Evolutionary conservation across 495 filamentous ascomycete species (phyloP).

Genomic region (Cercophora sp.): DNA sequence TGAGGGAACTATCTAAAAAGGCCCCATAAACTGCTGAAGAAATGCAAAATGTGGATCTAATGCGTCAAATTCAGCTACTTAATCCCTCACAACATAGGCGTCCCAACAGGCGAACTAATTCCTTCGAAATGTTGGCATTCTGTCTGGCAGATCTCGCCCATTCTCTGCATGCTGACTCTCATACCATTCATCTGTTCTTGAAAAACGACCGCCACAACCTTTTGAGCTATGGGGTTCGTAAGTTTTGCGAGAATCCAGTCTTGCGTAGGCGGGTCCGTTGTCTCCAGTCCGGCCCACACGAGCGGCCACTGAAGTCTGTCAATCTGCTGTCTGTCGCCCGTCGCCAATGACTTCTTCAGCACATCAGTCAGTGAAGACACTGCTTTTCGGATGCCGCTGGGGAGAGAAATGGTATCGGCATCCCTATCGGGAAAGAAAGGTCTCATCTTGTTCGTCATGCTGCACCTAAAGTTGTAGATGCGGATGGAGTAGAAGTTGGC

Average conservation of each 20-base stretch:
- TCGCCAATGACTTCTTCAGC: conserved; percentile 35
- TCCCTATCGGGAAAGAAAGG: conserved; percentile 22
- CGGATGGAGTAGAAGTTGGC: conserved; percentile 42
- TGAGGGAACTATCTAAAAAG: no score
- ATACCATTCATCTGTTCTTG: conserved; percentile 5
- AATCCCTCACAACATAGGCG: no score
- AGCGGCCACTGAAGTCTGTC: conserved; percentile 46
- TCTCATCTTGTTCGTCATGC: conserved; percentile 10
- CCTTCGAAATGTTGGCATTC: not conserved
- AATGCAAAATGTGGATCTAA: no score
- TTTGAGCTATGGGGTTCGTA: conserved; percentile 24
- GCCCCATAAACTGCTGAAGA: no score
- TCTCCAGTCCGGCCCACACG: conserved; percentile 45
- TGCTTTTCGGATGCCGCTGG: conserved; percentile 19
- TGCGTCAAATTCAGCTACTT: no score
- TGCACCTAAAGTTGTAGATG: conserved; percentile 39
- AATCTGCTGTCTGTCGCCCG: conserved; percentile 31
- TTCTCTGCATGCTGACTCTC: conserved; percentile 16
- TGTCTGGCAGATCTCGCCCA: conserved; percentile 16
- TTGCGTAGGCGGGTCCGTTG: conserved; percentile 33
- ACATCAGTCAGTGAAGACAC: conserved; percentile 36
- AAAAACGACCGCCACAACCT: conserved; percentile 8
- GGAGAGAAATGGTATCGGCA: no score
- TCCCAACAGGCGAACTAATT: not conserved
- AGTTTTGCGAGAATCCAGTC: conserved; percentile 40